These are phyloP conservation scores for Lachancea sp. DNA, from an alignment of 805 yeast genomes.

Conservation along the genomic window DNA sequence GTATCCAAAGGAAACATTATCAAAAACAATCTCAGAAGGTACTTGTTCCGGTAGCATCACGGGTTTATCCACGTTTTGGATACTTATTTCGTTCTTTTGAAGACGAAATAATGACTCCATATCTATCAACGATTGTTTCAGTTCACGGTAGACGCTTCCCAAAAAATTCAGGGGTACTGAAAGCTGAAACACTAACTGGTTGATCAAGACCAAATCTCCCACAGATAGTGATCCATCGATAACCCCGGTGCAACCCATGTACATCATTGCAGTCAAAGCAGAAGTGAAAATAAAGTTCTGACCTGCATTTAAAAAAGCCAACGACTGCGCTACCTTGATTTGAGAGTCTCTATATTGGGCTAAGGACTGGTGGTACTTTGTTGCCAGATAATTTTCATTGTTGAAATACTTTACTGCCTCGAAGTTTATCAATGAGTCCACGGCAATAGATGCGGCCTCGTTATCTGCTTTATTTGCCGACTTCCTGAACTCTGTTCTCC, in stretches of 20 bases:
- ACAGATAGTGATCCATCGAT: slow-evolving; percentile 75
- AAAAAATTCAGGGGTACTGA: slow-evolving; percentile 91
- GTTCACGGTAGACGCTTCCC: slow-evolving; percentile 92
- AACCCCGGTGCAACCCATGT: slow-evolving; percentile 95
- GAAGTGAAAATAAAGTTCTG: slow-evolving; percentile 76
- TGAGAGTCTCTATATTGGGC: slow-evolving; percentile 60
- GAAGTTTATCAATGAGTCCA: slow-evolving; percentile 88
- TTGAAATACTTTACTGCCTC: slow-evolving; percentile 94
- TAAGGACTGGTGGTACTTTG: slow-evolving; percentile 73
- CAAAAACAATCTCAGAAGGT: slow-evolving; percentile 79
- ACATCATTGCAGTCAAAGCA: slow-evolving; percentile 96
- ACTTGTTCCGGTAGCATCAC: slow-evolving; percentile 37
- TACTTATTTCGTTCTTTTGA: slow-evolving; percentile 64
- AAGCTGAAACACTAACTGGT: slow-evolving; percentile 92
- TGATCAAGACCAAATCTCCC: slow-evolving; percentile 90
- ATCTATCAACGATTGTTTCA: slow-evolving; percentile 86
- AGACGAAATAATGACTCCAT: slow-evolving; percentile 92
- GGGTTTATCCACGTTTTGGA: slow-evolving; percentile 61
- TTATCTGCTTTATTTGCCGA: slow-evolving; percentile 91
- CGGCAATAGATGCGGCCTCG: slow-evolving; percentile 88
- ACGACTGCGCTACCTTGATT: slow-evolving; percentile 76
- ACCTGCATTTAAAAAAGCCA: slow-evolving; percentile 73
- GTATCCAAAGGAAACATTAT: slow-evolving; percentile 89
- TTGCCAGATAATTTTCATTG: slow-evolving; percentile 74
- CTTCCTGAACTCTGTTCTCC: slow-evolving; percentile 91